Base-by-base conservation (phyloP, 768 basidiomycete genomes). In the Agaricus bisporus region DNA sequence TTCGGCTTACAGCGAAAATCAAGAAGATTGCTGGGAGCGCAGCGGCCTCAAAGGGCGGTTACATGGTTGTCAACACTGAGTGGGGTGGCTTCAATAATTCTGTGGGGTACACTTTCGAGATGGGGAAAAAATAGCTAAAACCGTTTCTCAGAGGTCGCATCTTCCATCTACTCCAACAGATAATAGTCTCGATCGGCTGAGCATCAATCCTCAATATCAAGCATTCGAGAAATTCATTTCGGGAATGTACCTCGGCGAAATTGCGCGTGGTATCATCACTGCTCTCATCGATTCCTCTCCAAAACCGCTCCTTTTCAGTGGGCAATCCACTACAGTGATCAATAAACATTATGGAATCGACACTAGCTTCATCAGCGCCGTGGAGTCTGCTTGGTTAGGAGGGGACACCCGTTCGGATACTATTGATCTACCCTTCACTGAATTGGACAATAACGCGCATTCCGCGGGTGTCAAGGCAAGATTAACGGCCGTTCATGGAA, bases 11-110 rank as follows among this genome's bases (percentile, higher is more conserved):
- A 78, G 76, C 80, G 48, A 93, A 91, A 48, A 85, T 98, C 64
- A 83, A 76, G 38, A 98, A 98, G 68, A 76, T 97, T 7, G 81
- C 80, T 15, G 83, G 88, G 51, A 76, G 70, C 41, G 72, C 81
- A 22, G 81, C 78, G 5, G 79, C 74, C 9, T 71, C 75, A 8
- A 73, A 79, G 29, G 86, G 83, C 4, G 88, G 85, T 17, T 70
- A 79, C 59, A 99, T 99, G 97, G 80, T 98, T 51, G 82, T 98
- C 53, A 99, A 99, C 71, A 91, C 91, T 6, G 97, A 98, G 72
- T 98, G 95, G 97, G 97, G 97, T 57, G 97, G 83, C 22, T 97
- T 98, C 71, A 91, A 99, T 69, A 98, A 97, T 69, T 79, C 84
- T 47, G 93, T 92, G 66, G 60, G 83, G 69, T 18, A n/a, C 17